A percentile compares a stretch with the other conserved stretches of the same genome.
Evolutionary conservation across 1,284 basidiomycete genomes (phyloP).

Genomic region (Boletus subluridellus): DNA sequence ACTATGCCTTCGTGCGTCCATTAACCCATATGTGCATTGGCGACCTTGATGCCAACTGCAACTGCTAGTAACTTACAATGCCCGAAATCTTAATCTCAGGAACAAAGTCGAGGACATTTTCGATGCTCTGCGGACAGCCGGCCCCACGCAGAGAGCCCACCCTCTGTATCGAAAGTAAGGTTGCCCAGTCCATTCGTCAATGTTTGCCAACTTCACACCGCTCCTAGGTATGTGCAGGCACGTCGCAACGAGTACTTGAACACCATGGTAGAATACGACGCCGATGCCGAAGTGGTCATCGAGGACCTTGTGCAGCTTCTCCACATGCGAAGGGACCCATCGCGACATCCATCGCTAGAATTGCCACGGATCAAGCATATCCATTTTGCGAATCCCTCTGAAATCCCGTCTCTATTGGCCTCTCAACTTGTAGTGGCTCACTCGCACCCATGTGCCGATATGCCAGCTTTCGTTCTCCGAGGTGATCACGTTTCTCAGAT

Average conservation of each 20-base stretch:
- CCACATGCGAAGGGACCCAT: not conserved
- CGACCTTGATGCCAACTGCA: not conserved
- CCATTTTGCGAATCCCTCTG: constrained; percentile 13
- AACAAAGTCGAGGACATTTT: not conserved
- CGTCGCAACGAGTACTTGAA: too few relatives aligned
- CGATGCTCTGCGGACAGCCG: not conserved
- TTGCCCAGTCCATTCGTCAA: too few relatives aligned
- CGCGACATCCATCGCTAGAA: not conserved
- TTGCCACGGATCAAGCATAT: constrained; percentile 19
- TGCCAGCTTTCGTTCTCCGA: constrained; percentile 12
- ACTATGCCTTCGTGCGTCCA: constrained; percentile 26
- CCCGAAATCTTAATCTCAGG: not conserved
- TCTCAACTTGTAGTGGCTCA: constrained; percentile 15
- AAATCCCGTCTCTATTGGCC: constrained; percentile 22
- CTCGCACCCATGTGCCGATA: constrained; percentile 15
- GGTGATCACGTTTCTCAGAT: not conserved
- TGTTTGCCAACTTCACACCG: not conserved
- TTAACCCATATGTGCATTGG: not conserved
- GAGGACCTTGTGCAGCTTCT: not conserved
- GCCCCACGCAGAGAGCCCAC: too few relatives aligned
- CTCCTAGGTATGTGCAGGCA: constrained; percentile 17
- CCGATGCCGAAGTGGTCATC: not conserved
- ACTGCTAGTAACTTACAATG: constrained; percentile 24
- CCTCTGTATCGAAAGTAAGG: too few relatives aligned
- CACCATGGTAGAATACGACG: not conserved